Evolutionary conservation across 495 filamentous ascomycete species (phyloP).

Genomic region (Neurospora africana): DNA sequence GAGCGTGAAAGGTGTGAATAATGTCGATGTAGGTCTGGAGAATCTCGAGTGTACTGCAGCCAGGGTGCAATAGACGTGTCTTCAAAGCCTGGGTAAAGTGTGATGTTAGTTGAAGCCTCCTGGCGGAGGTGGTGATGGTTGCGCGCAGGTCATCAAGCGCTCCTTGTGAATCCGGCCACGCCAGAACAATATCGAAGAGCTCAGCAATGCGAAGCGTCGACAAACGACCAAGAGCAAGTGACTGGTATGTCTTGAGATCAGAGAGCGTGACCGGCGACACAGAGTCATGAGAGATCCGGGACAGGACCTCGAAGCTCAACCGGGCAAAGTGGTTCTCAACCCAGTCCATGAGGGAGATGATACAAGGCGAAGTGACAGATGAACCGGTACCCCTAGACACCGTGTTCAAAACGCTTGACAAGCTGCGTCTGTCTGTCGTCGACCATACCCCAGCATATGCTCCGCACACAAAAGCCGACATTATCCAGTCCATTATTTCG

Average conservation of each 20-base stretch:
- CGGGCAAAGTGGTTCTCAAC: slow-evolving; percentile 60
- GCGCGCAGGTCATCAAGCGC: slow-evolving; percentile 66
- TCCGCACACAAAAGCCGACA: slow-evolving; percentile 53
- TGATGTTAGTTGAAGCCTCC: slow-evolving; percentile 53
- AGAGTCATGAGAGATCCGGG: slow-evolving; percentile 21
- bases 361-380: slow-evolving; percentile 42
- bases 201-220: slow-evolving; percentile 69
- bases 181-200: slow-evolving; percentile 78
- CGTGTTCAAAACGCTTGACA: slow-evolving; percentile 12
- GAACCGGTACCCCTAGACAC: slow-evolving; percentile 15
- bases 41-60: slow-evolving; percentile 80
- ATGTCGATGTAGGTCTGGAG: slow-evolving; percentile 84
- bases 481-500: slow-evolving; percentile 57
- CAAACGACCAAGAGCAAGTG: slow-evolving; percentile 67
- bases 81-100: slow-evolving; percentile 59
- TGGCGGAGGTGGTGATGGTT: slow-evolving; percentile 44
- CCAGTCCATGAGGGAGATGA: slow-evolving; percentile 54
- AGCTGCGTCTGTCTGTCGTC: background rate
- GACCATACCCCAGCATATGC: slow-evolving; percentile 52
- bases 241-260: slow-evolving; percentile 70
- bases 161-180: slow-evolving; percentile 72
- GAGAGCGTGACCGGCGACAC: slow-evolving; percentile 35
- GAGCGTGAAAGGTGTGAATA: slow-evolving; percentile 76
- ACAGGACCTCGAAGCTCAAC: slow-evolving; percentile 52
- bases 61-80: slow-evolving; percentile 73